Evolutionary conservation across 2,329 filamentous ascomycete species (phyloP).

Genomic region (Sporothrix luriei): DNA sequence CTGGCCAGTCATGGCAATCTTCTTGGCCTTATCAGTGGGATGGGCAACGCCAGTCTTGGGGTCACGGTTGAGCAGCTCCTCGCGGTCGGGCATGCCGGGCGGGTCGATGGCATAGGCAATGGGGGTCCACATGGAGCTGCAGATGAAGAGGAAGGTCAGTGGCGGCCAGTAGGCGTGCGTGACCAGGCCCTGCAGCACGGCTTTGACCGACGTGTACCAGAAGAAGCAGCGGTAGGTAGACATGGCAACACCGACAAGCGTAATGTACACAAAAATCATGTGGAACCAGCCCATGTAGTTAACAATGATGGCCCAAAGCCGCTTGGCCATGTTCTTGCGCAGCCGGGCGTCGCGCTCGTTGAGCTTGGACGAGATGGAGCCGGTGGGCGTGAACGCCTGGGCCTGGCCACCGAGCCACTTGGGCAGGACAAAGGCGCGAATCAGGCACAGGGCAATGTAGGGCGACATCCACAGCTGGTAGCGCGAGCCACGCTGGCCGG

Average conservation of each 20-base stretch:
- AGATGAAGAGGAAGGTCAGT: slow-evolving; percentile 58
- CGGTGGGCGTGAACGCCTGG: slow-evolving; percentile 63
- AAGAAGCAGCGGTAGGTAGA: slow-evolving; percentile 56
- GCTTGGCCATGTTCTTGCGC: slow-evolving; percentile 56
- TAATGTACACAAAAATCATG: slow-evolving; percentile 57
- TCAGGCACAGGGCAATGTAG: slow-evolving; percentile 60
- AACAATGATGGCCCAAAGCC: slow-evolving; percentile 57
- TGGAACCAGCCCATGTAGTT: slow-evolving; percentile 61
- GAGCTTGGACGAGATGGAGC: slow-evolving; percentile 57
- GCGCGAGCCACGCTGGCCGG: slow-evolving; percentile 58
- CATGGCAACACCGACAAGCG: slow-evolving; percentile 53
- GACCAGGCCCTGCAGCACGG: slow-evolving; percentile 54
- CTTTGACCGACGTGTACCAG: slow-evolving; percentile 42
- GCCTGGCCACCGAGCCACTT: slow-evolving; percentile 61
- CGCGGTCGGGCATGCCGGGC: slow-evolving; percentile 49
- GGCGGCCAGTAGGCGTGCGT: slow-evolving; percentile 66
- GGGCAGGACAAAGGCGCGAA: slow-evolving; percentile 61
- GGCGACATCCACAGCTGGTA: slow-evolving; percentile 66
- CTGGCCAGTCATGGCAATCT: slow-evolving; percentile 46
- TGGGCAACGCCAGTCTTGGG: slow-evolving; percentile 57
- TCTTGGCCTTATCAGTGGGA: slow-evolving; percentile 49
- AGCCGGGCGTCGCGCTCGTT: slow-evolving; percentile 60
- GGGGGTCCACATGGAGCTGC: slow-evolving; percentile 60
- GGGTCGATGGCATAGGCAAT: slow-evolving; percentile 64
- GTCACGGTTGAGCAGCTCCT: slow-evolving; percentile 58